A percentile compares a stretch with the other conserved stretches of the same genome.
Evolutionary conservation across 2,329 filamentous ascomycete genomes (phyloP).

Genomic region (Ophiosphaerella herpotricha): DNA sequence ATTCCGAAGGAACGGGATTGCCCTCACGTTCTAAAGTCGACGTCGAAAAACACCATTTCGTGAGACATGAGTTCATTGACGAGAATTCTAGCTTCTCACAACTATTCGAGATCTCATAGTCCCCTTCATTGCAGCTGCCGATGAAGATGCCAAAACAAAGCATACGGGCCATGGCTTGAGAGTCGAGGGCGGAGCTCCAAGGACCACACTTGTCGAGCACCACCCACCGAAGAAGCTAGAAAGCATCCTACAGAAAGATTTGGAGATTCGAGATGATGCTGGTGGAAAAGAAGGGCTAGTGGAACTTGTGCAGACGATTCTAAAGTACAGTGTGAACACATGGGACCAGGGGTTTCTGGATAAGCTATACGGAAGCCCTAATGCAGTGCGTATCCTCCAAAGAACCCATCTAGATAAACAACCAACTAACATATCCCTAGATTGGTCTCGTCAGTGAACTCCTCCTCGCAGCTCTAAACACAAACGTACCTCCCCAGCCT

Average conservation of each 20-base stretch:
- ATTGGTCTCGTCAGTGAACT: constrained; percentile 85
- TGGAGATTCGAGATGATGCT: constrained; percentile 46
- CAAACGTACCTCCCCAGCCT: constrained; percentile 65
- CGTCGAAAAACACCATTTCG: background rate
- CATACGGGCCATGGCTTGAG: constrained; percentile 60
- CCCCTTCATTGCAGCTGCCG: constrained; percentile 72
- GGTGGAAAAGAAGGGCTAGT: constrained; percentile 51
- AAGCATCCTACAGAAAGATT: constrained; percentile 39
- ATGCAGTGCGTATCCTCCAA: constrained; percentile 62
- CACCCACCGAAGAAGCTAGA: constrained; percentile 51
- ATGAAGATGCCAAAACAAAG: constrained; percentile 64
- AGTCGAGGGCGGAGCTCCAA: constrained; percentile 65
- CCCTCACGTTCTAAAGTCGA: constrained; percentile 1
- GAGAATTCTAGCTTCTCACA: constrained; percentile 14
- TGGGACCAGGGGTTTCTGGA: constrained; percentile 97
- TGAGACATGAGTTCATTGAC: constrained; percentile 3
- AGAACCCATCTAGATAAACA: too few species aligned
- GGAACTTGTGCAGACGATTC: constrained; percentile 65
- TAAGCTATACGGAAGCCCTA: constrained; percentile 91
- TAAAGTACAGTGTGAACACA: constrained; percentile 93
- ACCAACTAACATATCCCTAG: constrained; percentile 40
- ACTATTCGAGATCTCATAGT: constrained; percentile 71
- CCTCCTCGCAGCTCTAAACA: constrained; percentile 83
- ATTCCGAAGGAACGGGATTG: constrained; percentile 6
- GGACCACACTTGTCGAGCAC: constrained; percentile 50